phyloP scores from a whole-genome alignment of 371 early-diverging fungal species.

The Caulochytrium protostelioides region DNA sequence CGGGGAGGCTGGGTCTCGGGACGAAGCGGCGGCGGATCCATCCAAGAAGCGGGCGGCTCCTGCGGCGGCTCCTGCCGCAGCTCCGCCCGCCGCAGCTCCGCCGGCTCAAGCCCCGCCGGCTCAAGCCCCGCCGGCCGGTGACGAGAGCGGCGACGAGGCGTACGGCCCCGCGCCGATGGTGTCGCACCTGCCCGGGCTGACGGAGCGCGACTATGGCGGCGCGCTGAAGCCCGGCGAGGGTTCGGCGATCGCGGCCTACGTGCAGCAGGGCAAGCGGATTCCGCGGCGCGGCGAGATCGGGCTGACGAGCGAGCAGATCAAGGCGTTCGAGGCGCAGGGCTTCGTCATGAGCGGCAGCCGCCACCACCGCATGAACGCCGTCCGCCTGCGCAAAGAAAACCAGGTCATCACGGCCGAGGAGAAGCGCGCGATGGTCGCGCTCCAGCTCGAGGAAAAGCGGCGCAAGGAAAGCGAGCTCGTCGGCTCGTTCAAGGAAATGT shows the following conservation, averaged over 20 bases:
- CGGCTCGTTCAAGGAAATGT: too few species aligned
- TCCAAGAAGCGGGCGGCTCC: background rate
- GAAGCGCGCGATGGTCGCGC: too few species aligned
- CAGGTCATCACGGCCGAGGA: conserved; percentile 76
- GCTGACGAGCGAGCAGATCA: conserved; percentile 57
- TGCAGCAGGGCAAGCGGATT: conserved; percentile 80
- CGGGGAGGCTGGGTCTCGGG: background rate
- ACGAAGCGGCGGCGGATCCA: background rate
- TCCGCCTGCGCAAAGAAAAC: conserved; percentile 84
- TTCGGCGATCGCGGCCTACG: conserved; percentile 62
- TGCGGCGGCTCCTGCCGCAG: background rate
- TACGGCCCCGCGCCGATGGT: too few species aligned
- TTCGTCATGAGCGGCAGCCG: conserved; percentile 90
- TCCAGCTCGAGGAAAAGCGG: too few species aligned
- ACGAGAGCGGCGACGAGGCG: too few species aligned
- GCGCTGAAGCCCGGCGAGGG: too few species aligned
- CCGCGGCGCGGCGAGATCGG: conserved; percentile 95
- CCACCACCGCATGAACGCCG: conserved; percentile 86
- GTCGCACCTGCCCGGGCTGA: too few species aligned
- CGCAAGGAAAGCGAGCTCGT: too few species aligned
- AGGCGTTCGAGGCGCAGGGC: conserved; percentile 60
- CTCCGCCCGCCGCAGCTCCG: background rate
- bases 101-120: too few species aligned
- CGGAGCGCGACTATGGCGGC: too few species aligned
- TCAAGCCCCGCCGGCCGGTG: too few species aligned